Percentiles rank a stretch among this genome's conserved stretches.
Evolutionary conservation across 2,329 filamentous ascomycete species (phyloP).

Genomic region (Aspergillus phoenicis): DNA sequence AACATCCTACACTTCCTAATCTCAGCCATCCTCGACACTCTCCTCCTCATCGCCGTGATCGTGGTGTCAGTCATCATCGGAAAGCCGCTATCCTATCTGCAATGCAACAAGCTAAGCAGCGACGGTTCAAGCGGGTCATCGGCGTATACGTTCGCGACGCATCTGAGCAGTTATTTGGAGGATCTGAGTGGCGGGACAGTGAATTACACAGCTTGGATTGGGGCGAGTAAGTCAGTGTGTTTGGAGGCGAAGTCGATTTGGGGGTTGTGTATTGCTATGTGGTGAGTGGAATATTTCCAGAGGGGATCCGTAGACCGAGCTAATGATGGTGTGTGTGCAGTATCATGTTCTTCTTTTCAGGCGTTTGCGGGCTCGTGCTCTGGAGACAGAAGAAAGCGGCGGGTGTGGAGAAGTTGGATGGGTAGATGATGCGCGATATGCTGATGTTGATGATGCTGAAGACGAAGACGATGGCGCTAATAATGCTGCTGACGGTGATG

Average conservation of each 20-base stretch:
- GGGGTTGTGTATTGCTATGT: slow-evolving; percentile 80
- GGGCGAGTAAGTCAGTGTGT: slow-evolving; percentile 68
- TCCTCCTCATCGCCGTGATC: slow-evolving; percentile 75
- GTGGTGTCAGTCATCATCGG: slow-evolving; percentile 77
- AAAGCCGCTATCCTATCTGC: slow-evolving; percentile 75
- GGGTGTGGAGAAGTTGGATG: slow-evolving; percentile 22
- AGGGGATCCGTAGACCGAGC: slow-evolving; percentile 7
- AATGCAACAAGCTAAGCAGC: slow-evolving; percentile 64
- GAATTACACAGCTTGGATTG: slow-evolving; percentile 58
- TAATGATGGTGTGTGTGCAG: slow-evolving; percentile 34
- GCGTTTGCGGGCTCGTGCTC: slow-evolving; percentile 60
- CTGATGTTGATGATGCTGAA: neutral
- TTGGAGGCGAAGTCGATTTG: slow-evolving; percentile 84
- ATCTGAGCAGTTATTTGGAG: slow-evolving; percentile 55
- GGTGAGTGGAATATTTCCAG: slow-evolving; percentile 46
- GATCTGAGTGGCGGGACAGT: slow-evolving; percentile 54
- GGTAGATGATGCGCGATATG: slow-evolving; percentile 8
- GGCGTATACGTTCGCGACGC: slow-evolving; percentile 57
- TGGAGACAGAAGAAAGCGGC: slow-evolving; percentile 61
- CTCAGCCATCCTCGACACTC: slow-evolving; percentile 64
- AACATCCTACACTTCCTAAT: slow-evolving; percentile 74
- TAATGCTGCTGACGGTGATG: neutral
- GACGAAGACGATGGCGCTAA: neutral
- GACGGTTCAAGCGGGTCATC: slow-evolving; percentile 48
- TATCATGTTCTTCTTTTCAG: slow-evolving; percentile 68